Evolutionary conservation across 257 asterid genomes (phyloP), one percentile per base, ranked within the genome.

Genomic region (Penstemon eatonii): DNA sequence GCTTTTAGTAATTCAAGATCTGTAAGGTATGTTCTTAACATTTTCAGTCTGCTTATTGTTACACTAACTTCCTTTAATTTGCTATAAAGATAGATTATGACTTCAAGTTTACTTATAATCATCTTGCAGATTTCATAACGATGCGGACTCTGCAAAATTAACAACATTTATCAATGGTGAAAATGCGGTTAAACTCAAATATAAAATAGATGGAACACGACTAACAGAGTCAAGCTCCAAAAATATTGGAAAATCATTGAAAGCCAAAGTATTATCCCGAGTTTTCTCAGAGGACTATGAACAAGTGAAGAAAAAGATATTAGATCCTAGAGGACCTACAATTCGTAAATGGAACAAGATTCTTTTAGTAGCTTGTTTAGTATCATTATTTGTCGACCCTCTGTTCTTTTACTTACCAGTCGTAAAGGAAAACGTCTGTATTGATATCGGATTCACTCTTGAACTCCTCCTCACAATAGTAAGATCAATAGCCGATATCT

Each of bases 221-320:
- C 70, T 81, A 8, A 62, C 76, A 13, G 87, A 75, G 67, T 54
- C 78, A 60, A 75, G 82, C 72, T 13, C 51, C 11, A 79, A 56
- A 52, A 65, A 71, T 12, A 25, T 2, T 25, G 83, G 82, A 6
- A 83, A 67, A 65, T 88, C 96, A 9, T 75, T 92, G 67, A 88
- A 84, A 71, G 85, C 93, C 44, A 90, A 86, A 77, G 96, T 87
- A 18, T 52, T 92, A 5, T 92, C 95, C 9, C 83, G 98, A 36
- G 97, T 92, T 0, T 92, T 92, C 78, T 93, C 99, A 3, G 99
- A 93, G 79, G 99, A 93, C 38, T 93, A 88, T 25, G 97, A 87
- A 54, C 78, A 90, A 47, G 96, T 81, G 60, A 76, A 87, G 86
- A 83, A 51, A 67, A 84, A 80, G 84, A 87, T 93, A 71, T 61